Evolutionary conservation across 768 basidiomycete genomes (phyloP), one percentile per base, ranked within the genome.

Genomic region (Leccinum subtestaceum): DNA sequence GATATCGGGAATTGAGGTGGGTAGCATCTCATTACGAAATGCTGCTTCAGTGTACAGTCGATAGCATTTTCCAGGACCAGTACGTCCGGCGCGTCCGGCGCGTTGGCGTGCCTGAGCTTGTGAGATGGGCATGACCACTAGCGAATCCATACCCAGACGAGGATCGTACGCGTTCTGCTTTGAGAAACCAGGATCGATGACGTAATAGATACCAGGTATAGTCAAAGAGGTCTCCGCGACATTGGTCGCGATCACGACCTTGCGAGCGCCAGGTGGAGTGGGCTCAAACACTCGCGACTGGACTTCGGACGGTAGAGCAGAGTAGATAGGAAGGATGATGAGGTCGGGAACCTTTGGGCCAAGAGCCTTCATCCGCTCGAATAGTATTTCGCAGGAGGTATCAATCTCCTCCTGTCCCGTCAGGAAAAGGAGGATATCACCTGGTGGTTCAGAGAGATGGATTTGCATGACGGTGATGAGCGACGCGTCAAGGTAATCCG

Each of bases 401-500:
- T 99, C 97, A 60, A 99, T 98, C 73, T 99, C 97, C 71, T 99
- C 97, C 73, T 97, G 94, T 72, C 97, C 97, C 0, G 97, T 99
- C 34, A 99, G 81, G 85, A 99, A 99, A 45, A 99, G 87, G 2
- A 99, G 83, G 65, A 99, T 80, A 70, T 98, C 97, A 54, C 97
- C 97, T 2, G 93, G 92, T 32, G 97, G 97, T 68, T 99, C 96
- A 49, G 96, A 97, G 32, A 99, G 83, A 72, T 99, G 97, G 59
- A 99, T 99, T 74, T 99, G 97, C 91, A 98, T 96, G 69, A 99
- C 91, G 4, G 97, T 98, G 66, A 98, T 98, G 61, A 99, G 88
- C 23, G 95, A 95, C 1, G 96, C 95, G 65, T 98, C 97, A 57
- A 99, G 85, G 74, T 99, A 99, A 74, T 99, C 97, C 21, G 84